A percentile compares a stretch with the other conserved stretches of the same genome.
phyloP scores from a whole-genome alignment of 2,329 filamentous ascomycete genomes.

The Xenosphaeropsis pyriputrescens region DNA sequence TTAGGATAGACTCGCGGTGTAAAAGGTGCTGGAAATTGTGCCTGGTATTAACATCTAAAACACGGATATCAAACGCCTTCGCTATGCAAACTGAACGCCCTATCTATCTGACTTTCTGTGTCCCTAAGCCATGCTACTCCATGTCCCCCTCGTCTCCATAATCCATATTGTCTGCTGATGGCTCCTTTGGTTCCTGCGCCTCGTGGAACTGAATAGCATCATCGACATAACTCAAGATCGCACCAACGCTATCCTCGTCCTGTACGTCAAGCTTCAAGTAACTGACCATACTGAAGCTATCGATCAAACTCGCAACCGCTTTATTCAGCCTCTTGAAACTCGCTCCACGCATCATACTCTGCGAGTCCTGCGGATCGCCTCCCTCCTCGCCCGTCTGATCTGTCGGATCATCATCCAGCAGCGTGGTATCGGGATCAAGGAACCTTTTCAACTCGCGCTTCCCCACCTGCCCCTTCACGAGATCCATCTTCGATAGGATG shows the following conservation, averaged over 20 bases:
- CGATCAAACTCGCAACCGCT: conserved; percentile 81
- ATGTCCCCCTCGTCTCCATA: conserved; percentile 24
- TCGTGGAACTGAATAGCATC: conserved; percentile 90
- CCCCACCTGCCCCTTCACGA: conserved; percentile 78
- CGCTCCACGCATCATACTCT: conserved; percentile 64
- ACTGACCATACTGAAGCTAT: conserved; percentile 96
- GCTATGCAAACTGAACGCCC: conserved; percentile 6
- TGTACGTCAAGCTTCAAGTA: conserved; percentile 83
- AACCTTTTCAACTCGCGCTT: conserved; percentile 85
- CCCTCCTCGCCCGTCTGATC: conserved; percentile 21
- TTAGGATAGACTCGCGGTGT: background rate
- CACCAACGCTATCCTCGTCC: conserved; percentile 80
- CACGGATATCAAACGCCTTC: conserved; percentile 4
- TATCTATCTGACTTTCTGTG: conserved; percentile 1
- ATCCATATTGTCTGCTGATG: conserved; percentile 48
- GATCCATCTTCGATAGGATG: conserved; percentile 93
- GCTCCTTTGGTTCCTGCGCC: conserved; percentile 80
- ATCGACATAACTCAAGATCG: conserved; percentile 81
- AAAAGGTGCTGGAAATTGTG: background rate
- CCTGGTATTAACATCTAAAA: background rate
- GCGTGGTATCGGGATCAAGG: conserved; percentile 66
- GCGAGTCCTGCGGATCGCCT: conserved; percentile 42
- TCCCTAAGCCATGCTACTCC: conserved; percentile 3
- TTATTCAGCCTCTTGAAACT: conserved; percentile 74
- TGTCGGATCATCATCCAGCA: conserved; percentile 68